Percentiles rank a stretch among this genome's conserved stretches.
Evolutionary conservation across 164 flowering plant species (phyloP).

Genomic region (Dillenia turbinata): DNA sequence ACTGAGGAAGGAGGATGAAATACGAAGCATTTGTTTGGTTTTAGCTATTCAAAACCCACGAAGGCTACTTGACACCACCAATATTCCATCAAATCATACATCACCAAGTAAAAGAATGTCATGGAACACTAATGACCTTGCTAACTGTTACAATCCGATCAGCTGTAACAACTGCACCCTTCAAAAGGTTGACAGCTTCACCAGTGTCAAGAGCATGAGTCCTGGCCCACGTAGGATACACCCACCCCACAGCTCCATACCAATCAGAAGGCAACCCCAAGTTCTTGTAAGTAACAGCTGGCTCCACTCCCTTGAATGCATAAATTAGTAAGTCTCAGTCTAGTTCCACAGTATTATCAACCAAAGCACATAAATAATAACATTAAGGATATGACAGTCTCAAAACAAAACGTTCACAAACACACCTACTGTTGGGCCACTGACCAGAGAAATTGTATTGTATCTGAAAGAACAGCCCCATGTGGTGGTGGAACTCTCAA

Average conservation of each 20-base stretch:
- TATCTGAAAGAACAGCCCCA: too few species aligned
- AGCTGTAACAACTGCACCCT: slow-evolving; percentile 89
- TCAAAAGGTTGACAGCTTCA: slow-evolving; percentile 89
- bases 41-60: background rate
- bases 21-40: background rate
- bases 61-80: background rate
- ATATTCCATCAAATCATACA: slow-evolving; percentile 1
- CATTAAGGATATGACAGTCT: too few species aligned
- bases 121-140: slow-evolving; percentile 42
- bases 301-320: slow-evolving; percentile 80
- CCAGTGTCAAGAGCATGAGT: slow-evolving; percentile 98
- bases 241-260: slow-evolving; percentile 94
- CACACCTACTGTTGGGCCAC: too few species aligned
- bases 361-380: too few species aligned
- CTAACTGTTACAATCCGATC: slow-evolving; percentile 93
- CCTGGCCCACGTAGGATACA: slow-evolving; percentile 95
- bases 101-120: background rate
- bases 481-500: too few species aligned
- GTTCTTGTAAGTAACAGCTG: slow-evolving; percentile 64
- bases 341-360: too few species aligned
- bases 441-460: too few species aligned
- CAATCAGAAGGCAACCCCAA: slow-evolving; percentile 84
- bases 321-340: too few species aligned
- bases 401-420: too few species aligned
- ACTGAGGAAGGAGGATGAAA: background rate